Evolutionary conservation across 169 alveolate genomes (phyloP), one percentile per base, ranked within the genome.

Genomic region (Perkinsus olseni): DNA sequence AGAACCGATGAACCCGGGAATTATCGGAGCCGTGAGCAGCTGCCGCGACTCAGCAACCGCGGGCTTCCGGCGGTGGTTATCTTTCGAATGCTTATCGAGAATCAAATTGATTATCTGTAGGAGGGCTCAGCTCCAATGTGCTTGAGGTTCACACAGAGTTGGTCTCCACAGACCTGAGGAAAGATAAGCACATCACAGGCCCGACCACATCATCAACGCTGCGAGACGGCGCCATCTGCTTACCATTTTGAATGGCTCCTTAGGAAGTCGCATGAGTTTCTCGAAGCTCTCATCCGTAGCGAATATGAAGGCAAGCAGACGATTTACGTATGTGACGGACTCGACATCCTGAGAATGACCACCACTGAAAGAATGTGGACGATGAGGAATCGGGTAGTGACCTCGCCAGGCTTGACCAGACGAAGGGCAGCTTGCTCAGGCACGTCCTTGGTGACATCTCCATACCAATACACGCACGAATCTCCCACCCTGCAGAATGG

Each of bases 271-370:
- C 95, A 94, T 94, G 74, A 94, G 94, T 62, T 94, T 82, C 93
- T 38, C 95, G 92, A 94, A 94, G 38, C 93, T 91, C 51, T 94
- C 95, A 31, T 94, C 95, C 13, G 95, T 94, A 39, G 95, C 95
- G 74, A 94, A 94, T 8, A 94, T 94, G 93, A 94, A 94, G 38
- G 95, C 95, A 31, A 94, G 92, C 34, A 94, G 94, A 6, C 95
- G 94, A 74, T 94, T 94, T 82, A 94, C 95, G 50, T 94, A 94
- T n/a, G 95, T 94, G 74, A 94, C 62, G 39, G 74, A 48, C 39
- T 91, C 50, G 13, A 11, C 38, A 24, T 38, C 92, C 38, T 38
- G 74, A 0, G 13, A 11, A 40, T 40, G 11, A 40, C 50, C 3
- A 40, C 50, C n/a, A n/a, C n/a, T n/a, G n/a, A n/a, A 40, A 40